Base-by-base conservation (phyloP, 768 basidiomycete genomes). In the Panellus pusillus region DNA sequence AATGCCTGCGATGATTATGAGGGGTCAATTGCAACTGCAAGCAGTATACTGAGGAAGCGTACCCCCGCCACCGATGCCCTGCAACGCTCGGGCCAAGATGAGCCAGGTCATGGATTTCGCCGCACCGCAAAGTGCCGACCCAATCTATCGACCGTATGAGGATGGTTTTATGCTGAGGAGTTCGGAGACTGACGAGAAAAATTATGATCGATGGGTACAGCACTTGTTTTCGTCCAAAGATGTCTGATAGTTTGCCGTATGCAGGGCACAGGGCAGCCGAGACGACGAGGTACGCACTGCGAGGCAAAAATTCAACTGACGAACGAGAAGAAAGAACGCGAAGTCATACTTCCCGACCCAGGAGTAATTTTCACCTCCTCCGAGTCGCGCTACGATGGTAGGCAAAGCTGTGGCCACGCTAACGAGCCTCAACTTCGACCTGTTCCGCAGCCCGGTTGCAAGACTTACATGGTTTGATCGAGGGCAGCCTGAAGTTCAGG, bases 71-170 rank as follows among this genome's bases (percentile, higher is more conserved):
- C 91, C 91, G 31, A 20, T 41, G 79, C 83, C 82, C 81, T 43
- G 39, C 4, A 60, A 50, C 18, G 89, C 91, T 60, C 91, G 81
- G 36, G 81, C 81, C 2, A 88, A 74, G 32, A 91, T 83, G 15
- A 94, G 71, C 91, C 89, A 91, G 3, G 73, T 79, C 80, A 93
- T 86, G 46, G 52, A 83, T 66, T 93, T 84, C 0, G 91, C 89
- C 2, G 89, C 86, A 9, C 91, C 91, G 61, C 89, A 91, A 50
- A 93, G 70, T 2, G 88, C 89, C 6, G 89, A 91, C 24, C 88
- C 89, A 54, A 91, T 67, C 87, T 89, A 61, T 9, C 24, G 24
- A 6, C 24, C 24, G 24, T 20, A 24, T 27, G 31, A 9, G 2
- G n/a, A 46, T 17, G 11, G 3, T 13, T 6, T 7, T 17, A 36